Percentiles rank a stretch among this genome's conserved stretches.
Conservation (phyloP, 108 stramenopile genomes). For the Pseudonitzschia multistriata region DNA sequence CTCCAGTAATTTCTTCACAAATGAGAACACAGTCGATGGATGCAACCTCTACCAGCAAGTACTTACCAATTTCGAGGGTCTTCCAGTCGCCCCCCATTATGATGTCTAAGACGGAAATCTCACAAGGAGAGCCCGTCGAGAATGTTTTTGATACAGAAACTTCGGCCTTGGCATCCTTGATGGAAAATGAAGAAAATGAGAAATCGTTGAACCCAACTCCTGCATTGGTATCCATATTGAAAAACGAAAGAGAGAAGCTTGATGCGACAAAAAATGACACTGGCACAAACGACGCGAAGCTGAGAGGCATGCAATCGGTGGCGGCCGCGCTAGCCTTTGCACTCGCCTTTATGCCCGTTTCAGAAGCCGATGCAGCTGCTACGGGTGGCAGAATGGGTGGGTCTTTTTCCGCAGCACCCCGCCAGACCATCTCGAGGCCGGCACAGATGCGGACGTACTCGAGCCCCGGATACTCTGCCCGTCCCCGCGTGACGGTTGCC, state of each 20-base stretch:
- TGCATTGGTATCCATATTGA: slow-evolving; percentile 8
- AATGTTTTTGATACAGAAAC: too few relatives aligned
- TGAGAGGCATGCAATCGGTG: slow-evolving; percentile 4
- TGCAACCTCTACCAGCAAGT: neutral
- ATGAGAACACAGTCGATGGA: neutral
- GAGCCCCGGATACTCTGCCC: slow-evolving; percentile 41
- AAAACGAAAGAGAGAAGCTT: too few relatives aligned
- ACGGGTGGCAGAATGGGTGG: slow-evolving; percentile 79
- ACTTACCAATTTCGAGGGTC: neutral
- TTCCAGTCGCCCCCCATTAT: neutral
- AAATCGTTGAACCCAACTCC: slow-evolving; percentile 12
- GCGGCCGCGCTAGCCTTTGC: slow-evolving; percentile 19
- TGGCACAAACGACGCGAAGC: neutral
- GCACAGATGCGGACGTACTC: slow-evolving; percentile 18
- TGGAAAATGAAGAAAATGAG: neutral
- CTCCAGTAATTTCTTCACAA: neutral
- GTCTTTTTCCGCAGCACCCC: slow-evolving; percentile 37
- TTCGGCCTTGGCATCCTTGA: too few relatives aligned
- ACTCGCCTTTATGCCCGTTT: slow-evolving; percentile 23
- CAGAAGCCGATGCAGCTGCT: slow-evolving; percentile 53
- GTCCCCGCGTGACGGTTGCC: slow-evolving; percentile 47
- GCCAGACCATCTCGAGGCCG: slow-evolving; percentile 17
- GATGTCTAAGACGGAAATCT: neutral
- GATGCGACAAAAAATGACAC: neutral
- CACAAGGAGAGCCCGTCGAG: too few relatives aligned